Evolutionary conservation across 495 filamentous ascomycete genomes (phyloP), one percentile per base, ranked within the genome.

Genomic region (Cenococcum geophilum): DNA sequence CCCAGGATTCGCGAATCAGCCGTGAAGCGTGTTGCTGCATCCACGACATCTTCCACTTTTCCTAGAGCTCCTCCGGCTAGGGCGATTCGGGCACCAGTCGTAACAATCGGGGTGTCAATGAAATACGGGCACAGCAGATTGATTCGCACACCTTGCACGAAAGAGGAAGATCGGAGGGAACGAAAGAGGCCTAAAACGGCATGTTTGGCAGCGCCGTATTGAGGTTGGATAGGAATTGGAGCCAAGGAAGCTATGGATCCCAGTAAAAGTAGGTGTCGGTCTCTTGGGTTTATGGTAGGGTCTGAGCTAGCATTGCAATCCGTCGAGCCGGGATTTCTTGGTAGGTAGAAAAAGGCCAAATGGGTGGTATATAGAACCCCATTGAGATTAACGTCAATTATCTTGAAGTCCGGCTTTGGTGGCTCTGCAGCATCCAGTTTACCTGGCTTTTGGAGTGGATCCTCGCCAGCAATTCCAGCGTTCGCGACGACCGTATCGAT

Each of bases 401-500:
- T 78, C n/a, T 73, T 71, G 22, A 84, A 75, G 14, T 74, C 64
- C 1, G 84, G 86, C 52, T 78, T 70, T 6, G 76, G 76, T 4
- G 82, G 81, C 22, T 72, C 68, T 5, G 77, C 73, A 21, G 65
- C 68, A 60, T 77, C 76, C 32, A 77, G 58, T 11, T 67, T 62
- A 5, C 53, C 51, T 0, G 78, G 77, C 23, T 63, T 32, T 56
- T 78, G 74, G 23, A 82, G 73, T 21, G 59, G 50, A 27, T 72
- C 73, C 10, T 71, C 62, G 0, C 66, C 62, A 3, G 80, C 77
- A 54, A 88, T 81, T 32, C 86, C 87, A 4, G 87, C 87, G 67
- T 85, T 88, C 51, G 85, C 83, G 56, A 89, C 79, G 0, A 89
- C 82, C 27, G 77, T 76, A 69, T 89, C 81, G 59, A 89, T 76